These are phyloP conservation scores for Claviceps paspali DNA, from an alignment of 2,329 filamentous ascomycete genomes.

Conservation along the genomic window DNA sequence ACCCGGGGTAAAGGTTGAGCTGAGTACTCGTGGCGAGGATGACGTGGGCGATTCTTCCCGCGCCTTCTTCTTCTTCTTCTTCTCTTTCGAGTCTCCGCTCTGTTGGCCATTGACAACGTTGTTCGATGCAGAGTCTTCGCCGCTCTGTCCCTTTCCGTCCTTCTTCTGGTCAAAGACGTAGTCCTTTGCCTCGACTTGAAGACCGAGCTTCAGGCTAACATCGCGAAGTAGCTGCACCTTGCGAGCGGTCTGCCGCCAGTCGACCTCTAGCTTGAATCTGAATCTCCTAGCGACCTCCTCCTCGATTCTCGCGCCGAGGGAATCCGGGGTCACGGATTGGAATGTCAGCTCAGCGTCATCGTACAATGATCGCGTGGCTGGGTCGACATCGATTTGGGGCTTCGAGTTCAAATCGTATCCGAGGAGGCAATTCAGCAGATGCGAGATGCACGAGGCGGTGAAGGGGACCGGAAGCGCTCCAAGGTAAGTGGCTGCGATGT, in stretches of 20 bases:
- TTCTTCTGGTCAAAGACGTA: slow-evolving; percentile 20
- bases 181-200: slow-evolving; percentile 67
- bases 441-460: slow-evolving; percentile 63
- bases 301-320: slow-evolving; percentile 53
- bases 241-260: slow-evolving; percentile 54
- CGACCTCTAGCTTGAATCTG: slow-evolving; percentile 53
- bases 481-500: slow-evolving; percentile 66
- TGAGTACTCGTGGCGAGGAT: slow-evolving; percentile 24
- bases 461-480: slow-evolving; percentile 67
- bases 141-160: slow-evolving; percentile 16
- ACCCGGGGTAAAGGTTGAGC: slow-evolving; percentile 53
- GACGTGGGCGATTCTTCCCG: slow-evolving; percentile 38
- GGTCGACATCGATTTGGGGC: slow-evolving; percentile 64
- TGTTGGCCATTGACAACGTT: slow-evolving; percentile 23
- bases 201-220: slow-evolving; percentile 71
- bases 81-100: slow-evolving; percentile 24
- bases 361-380: slow-evolving; percentile 60
- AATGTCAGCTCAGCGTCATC: slow-evolving; percentile 70
- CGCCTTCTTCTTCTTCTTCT: slow-evolving; percentile 52
- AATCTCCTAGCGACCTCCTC: slow-evolving; percentile 60
- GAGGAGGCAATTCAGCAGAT: slow-evolving; percentile 86
- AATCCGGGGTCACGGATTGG: slow-evolving; percentile 60
- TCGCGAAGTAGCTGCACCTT: slow-evolving; percentile 80
- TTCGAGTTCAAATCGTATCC: slow-evolving; percentile 62
- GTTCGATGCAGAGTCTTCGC: slow-evolving; percentile 17